Conservation (phyloP, 1,284 basidiomycete genomes). For the Xerocomus minutiporus region DNA sequence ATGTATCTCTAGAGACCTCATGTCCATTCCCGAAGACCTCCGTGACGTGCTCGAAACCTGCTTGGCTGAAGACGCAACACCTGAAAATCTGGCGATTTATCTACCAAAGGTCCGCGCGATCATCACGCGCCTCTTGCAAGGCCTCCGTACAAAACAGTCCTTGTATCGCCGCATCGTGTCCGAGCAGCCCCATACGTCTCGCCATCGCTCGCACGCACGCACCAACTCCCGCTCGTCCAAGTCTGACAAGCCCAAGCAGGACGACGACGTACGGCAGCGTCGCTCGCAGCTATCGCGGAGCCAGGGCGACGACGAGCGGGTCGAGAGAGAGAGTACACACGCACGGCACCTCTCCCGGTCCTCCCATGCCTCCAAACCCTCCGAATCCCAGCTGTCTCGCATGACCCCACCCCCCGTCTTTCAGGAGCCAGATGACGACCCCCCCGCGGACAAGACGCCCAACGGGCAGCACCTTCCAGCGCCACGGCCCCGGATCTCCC, state of each 20-base stretch:
- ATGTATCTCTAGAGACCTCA: slow-evolving; percentile 64
- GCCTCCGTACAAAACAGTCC: slow-evolving; percentile 88
- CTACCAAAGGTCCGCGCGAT: slow-evolving; percentile 90
- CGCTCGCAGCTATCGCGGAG: slow-evolving; percentile 43
- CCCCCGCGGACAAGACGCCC: slow-evolving; percentile 9
- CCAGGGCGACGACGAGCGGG: slow-evolving; percentile 22
- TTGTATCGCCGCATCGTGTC: slow-evolving; percentile 66
- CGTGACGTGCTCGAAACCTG: slow-evolving; percentile 86
- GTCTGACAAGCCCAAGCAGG: slow-evolving; percentile 36
- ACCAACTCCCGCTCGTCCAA: slow-evolving; percentile 51
- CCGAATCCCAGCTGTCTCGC: slow-evolving; percentile 12
- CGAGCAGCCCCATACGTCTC: slow-evolving; percentile 42
- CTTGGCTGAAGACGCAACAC: slow-evolving; percentile 84
- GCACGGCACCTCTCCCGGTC: slow-evolving; percentile 17
- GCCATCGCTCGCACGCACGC: slow-evolving; percentile 51
- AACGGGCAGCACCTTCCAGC: background rate
- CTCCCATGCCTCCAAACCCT: slow-evolving; percentile 17
- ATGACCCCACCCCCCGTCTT: slow-evolving; percentile 30
- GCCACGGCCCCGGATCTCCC: background rate
- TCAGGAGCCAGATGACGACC: slow-evolving; percentile 32
- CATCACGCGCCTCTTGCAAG: slow-evolving; percentile 89
- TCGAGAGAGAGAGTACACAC: slow-evolving; percentile 13
- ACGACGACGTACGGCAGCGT: slow-evolving; percentile 37
- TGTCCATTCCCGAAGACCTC: slow-evolving; percentile 85
- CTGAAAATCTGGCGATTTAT: slow-evolving; percentile 83